These are phyloP conservation scores for Hygrocybe punicea DNA, from an alignment of 768 basidiomycete species.

Conservation along the genomic window DNA sequence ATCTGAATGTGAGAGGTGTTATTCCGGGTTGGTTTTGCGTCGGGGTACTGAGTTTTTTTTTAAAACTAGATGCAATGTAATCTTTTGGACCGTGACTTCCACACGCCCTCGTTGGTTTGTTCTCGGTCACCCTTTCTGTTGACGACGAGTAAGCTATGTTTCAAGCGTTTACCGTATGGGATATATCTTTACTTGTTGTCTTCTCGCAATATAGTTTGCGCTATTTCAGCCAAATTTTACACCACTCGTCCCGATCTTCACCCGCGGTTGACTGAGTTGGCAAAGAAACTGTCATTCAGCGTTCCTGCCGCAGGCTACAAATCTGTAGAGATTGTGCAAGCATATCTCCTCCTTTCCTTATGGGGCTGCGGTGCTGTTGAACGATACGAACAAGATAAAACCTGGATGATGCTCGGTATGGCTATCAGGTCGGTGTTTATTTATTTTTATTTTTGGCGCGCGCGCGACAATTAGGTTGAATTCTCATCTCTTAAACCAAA, in stretches of 20 bases:
- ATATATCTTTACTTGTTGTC: constrained; percentile 2
- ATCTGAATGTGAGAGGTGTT: constrained; percentile 58
- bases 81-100: constrained; percentile 81
- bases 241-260: constrained; percentile 78
- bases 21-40: constrained; percentile 5
- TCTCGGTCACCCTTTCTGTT: constrained; percentile 92
- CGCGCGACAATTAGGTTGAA: too few relatives aligned
- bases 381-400: constrained; percentile 93
- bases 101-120: constrained; percentile 91
- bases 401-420: constrained; percentile 88
- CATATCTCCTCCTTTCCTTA: constrained; percentile 80
- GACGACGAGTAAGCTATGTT: constrained; percentile 69
- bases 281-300: constrained; percentile 83
- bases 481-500: neutral
- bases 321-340: constrained; percentile 93
- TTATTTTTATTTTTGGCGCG: too few relatives aligned
- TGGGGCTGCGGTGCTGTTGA: constrained; percentile 96
- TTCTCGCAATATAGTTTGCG: constrained; percentile 63
- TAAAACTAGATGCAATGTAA: constrained; percentile 66
- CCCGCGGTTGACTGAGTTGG: constrained; percentile 70
- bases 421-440: constrained; percentile 76
- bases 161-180: neutral
- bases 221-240: constrained; percentile 92
- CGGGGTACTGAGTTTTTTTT: constrained; percentile 7
- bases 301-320: constrained; percentile 87